A percentile compares a stretch with the other conserved stretches of the same genome.
phyloP scores from a whole-genome alignment of 768 basidiomycete genomes.

The Boletus rex-veris region DNA sequence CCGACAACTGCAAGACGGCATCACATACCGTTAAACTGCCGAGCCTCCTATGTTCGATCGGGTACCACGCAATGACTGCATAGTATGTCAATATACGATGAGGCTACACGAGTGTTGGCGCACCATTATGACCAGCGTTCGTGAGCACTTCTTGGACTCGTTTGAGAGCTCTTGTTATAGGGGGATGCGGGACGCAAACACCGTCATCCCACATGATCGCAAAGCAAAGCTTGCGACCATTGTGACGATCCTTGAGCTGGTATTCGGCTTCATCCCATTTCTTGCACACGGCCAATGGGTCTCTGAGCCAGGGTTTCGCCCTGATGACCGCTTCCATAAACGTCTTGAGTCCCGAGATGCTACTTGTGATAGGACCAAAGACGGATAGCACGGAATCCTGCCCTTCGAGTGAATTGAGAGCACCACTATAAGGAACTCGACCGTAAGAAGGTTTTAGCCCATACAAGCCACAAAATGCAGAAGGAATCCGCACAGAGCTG shows the following conservation, averaged over 20 bases:
- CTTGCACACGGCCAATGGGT: constrained; percentile 56
- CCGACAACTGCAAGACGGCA: constrained; percentile 6
- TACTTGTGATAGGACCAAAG: constrained; percentile 65
- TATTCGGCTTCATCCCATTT: constrained; percentile 62
- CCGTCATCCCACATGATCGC: constrained; percentile 69
- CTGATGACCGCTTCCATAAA: constrained; percentile 66
- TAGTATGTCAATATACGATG: neutral
- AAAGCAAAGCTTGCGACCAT: constrained; percentile 51
- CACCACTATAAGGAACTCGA: constrained; percentile 68
- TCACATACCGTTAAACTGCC: constrained; percentile 37
- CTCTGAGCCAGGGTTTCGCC: constrained; percentile 60
- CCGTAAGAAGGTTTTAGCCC: constrained; percentile 66
- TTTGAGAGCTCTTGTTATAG: constrained; percentile 58
- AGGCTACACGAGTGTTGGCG: constrained; percentile 2
- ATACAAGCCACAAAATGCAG: constrained; percentile 66
- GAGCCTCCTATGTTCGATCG: constrained; percentile 50
- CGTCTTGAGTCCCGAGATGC: constrained; percentile 55
- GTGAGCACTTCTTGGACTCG: constrained; percentile 52
- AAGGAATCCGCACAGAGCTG: constrained; percentile 71
- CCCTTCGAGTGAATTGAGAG: constrained; percentile 62
- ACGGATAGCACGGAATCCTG: constrained; percentile 71
- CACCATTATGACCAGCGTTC: constrained; percentile 64
- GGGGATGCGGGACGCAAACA: constrained; percentile 57
- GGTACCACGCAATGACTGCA: constrained; percentile 69
- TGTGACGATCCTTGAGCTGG: constrained; percentile 53